Evolutionary conservation across 2,329 filamentous ascomycete species (phyloP), one percentile per base, ranked within the genome.

Genomic region (Teratosphaeria epicoccoides): DNA sequence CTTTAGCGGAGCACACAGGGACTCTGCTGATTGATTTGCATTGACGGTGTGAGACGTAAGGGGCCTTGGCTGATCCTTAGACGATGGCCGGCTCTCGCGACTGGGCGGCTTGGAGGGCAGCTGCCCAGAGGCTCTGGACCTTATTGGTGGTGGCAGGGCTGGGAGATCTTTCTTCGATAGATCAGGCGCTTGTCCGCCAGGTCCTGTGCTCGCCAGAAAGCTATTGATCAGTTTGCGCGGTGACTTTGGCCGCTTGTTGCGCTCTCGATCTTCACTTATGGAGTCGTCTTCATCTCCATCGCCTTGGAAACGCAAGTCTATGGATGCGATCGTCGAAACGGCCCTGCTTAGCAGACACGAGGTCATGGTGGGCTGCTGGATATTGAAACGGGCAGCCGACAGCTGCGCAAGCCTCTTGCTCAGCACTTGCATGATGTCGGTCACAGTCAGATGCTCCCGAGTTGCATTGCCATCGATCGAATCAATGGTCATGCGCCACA

Each of bases 161-260:
- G 62, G 61, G 4, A 63, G 53, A 24, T 64, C 57, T 45, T 66
- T 64, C 46, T 59, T 59, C 43, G 63, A 48, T 4, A 60, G 50
- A 2, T 52, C 55, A 3, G 61, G 60, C 24, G 61, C 57, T 43
- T 66, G 63, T 43, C 53, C 59, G n/a, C 59, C 64, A 47, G 70
- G 76, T 51, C 76, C 79, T 23, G 81, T 80, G 28, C 81, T 79
- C 61, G 94, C 81, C 12, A 69, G 55, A 50, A 96, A 80, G 63
- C 79, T 95, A 0, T 90, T 94, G 14, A 97, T 75, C 63, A 95
- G 77, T 67, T 96, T 97, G 46, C 94, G 87, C 0, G 91, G 90
- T 0, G 90, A 96, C n/a, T 84, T 80, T 4, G 83, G 82, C 9
- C 91, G 77, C 63, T 87, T 87, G 0, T 82, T 83, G 50, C 78